These are phyloP conservation scores for Diaporthe eres DNA, from an alignment of 2,329 filamentous ascomycete species.

Conservation along the genomic window DNA sequence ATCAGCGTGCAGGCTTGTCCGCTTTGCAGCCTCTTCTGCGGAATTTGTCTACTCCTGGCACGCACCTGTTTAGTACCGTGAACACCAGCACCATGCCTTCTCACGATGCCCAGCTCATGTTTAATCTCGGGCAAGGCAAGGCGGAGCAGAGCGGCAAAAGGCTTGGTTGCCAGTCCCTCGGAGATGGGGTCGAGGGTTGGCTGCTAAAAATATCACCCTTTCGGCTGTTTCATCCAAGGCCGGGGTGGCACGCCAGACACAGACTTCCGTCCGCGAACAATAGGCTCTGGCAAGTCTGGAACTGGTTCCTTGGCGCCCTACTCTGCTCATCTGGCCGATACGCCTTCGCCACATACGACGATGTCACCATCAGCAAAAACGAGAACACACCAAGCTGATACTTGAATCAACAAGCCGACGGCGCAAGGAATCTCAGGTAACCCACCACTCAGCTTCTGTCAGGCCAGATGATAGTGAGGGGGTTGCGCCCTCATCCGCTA, in stretches of 20 bases:
- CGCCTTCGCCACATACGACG: background rate
- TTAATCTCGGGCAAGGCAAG: slow-evolving; percentile 9
- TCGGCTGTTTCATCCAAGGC: slow-evolving; percentile 39
- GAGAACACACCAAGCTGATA: background rate
- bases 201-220: slow-evolving; percentile 35
- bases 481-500: background rate
- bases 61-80: background rate
- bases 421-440: background rate
- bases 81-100: background rate
- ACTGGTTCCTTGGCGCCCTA: slow-evolving; percentile 31
- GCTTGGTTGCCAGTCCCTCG: slow-evolving; percentile 7
- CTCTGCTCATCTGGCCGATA: background rate
- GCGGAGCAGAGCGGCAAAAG: slow-evolving; percentile 11
- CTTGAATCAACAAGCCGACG: background rate
- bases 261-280: slow-evolving; percentile 18
- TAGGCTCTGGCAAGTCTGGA: slow-evolving; percentile 24
- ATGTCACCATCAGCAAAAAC: background rate
- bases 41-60: background rate
- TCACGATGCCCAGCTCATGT: slow-evolving; percentile 12
- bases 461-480: background rate
- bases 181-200: slow-evolving; percentile 9
- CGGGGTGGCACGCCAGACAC: slow-evolving; percentile 31
- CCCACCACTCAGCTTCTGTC: background rate
- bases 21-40: background rate
- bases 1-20: slow-evolving; percentile 7